Base-by-base conservation (phyloP, 805 yeast genomes). In the Wickerhamiella siamensis region DNA sequence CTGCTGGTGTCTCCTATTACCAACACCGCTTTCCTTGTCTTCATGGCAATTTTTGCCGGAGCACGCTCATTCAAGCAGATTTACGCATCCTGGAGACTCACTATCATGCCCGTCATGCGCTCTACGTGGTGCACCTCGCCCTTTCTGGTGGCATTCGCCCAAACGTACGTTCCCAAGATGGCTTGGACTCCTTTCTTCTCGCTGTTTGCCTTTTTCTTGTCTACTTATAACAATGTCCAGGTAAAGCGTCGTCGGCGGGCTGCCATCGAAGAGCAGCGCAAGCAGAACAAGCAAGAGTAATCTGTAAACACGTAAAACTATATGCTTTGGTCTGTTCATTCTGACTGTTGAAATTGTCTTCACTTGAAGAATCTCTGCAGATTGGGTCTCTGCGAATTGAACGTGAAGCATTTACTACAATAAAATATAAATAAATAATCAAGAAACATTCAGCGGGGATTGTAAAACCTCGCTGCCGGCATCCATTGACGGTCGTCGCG, bases 111-210 rank as follows among this genome's bases (percentile, higher is more conserved):
- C 5, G 61, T 62, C 14, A 42, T 62, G 48, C 51, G 50, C 42
- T 51, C 61, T 32, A 50, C 56, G 29, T 63, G 66, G 67, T 45
- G 57, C 36, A 49, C 60, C 14, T 55, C 63, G n/a, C 67, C 67
- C 10, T 34, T 58, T 21, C 48, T 57, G 4, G 43, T 63, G 41
- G 63, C 61, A 4, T 36, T 62, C 35, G 65, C 66, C 17, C 67
- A 63, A 50, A 53, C 51, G 26, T 58, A 57, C 41, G 47, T 63
- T 31, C 66, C 66, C 26, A 58, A 58, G 47, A 45, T 51, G 18
- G 59, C 63, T 16, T 63, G 67, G 67, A 63, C 62, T 20, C 67
- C 67, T 5, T 55, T 58, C 51, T 63, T 63, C 51, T 52, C 61
- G 26, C 44, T 63, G 42, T 52, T 62, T 36, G 59, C 62, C 24